A percentile compares a stretch with the other conserved stretches of the same genome.
These are phyloP conservation scores for Eragrostis curvula DNA, from an alignment of 176 grass and related monocot genomes.

Conservation along the genomic window DNA sequence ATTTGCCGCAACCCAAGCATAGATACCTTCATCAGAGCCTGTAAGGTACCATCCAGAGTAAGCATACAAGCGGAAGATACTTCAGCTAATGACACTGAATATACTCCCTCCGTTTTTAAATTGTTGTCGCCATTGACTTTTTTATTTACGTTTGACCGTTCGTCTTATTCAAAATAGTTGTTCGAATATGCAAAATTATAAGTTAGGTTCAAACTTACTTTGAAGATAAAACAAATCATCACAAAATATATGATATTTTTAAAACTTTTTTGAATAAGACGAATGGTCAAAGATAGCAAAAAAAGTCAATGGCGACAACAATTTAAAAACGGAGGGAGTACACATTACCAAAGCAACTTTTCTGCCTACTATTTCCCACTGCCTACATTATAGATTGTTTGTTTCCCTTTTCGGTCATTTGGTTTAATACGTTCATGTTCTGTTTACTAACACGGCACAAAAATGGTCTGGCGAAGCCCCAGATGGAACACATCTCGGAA, in stretches of 20 bases:
- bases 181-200: no score
- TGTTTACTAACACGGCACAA: neutral
- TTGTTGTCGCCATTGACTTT: no score
- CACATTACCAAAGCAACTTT: neutral
- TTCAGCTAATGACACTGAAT: slow-evolving; percentile 25
- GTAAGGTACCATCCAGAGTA: slow-evolving; percentile 29
- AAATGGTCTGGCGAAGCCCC: neutral
- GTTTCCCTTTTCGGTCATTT: neutral
- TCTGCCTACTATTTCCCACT: slow-evolving; percentile 1
- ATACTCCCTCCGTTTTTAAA: no score
- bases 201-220: no score
- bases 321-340: no score
- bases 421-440: neutral
- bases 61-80: neutral
- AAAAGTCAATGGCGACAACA: no score
- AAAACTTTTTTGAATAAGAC: no score
- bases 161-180: no score
- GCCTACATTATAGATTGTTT: neutral
- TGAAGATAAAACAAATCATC: no score
- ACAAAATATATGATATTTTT: no score
- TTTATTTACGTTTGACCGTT: no score
- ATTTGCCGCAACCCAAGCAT: slow-evolving; percentile 97
- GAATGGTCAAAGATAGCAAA: no score
- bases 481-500: neutral
- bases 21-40: slow-evolving; percentile 90